phyloP scores from a whole-genome alignment of 768 basidiomycete species.

The Amanita jacksonii region DNA sequence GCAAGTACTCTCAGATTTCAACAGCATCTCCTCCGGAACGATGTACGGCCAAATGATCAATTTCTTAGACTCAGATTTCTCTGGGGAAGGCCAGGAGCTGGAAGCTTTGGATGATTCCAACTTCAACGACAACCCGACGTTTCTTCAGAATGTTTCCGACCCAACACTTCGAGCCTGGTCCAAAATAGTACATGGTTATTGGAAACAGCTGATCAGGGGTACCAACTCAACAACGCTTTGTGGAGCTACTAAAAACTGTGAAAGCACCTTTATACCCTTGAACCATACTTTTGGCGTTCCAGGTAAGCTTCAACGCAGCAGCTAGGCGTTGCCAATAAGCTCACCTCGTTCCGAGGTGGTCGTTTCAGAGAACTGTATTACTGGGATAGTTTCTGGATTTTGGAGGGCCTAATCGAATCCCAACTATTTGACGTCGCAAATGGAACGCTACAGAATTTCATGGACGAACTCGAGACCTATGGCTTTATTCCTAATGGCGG shows the following conservation, averaged over 20 bases:
- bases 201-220: slow-evolving; percentile 67
- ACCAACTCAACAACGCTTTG: slow-evolving; percentile 70
- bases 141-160: slow-evolving; percentile 63
- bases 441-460: slow-evolving; percentile 82
- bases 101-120: slow-evolving; percentile 49
- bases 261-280: slow-evolving; percentile 80
- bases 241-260: slow-evolving; percentile 46
- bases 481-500: slow-evolving; percentile 97
- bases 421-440: slow-evolving; percentile 66
- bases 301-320: slow-evolving; percentile 38
- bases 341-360: slow-evolving; percentile 25
- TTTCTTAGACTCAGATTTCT: slow-evolving; percentile 70
- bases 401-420: slow-evolving; percentile 75
- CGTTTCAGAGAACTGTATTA: slow-evolving; percentile 82
- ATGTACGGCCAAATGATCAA: slow-evolving; percentile 57
- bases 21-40: slow-evolving; percentile 32
- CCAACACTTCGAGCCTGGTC: slow-evolving; percentile 63
- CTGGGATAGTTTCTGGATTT: slow-evolving; percentile 74
- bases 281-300: slow-evolving; percentile 91
- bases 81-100: slow-evolving; percentile 81
- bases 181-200: slow-evolving; percentile 76
- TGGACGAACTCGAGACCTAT: slow-evolving; percentile 79
- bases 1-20: slow-evolving; percentile 63
- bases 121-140: slow-evolving; percentile 55
- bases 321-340: not conserved